Percentiles rank a stretch among this genome's conserved stretches.
Evolutionary conservation across 2,329 filamentous ascomycete species (phyloP).

Genomic region (Elsinoe perseae): DNA sequence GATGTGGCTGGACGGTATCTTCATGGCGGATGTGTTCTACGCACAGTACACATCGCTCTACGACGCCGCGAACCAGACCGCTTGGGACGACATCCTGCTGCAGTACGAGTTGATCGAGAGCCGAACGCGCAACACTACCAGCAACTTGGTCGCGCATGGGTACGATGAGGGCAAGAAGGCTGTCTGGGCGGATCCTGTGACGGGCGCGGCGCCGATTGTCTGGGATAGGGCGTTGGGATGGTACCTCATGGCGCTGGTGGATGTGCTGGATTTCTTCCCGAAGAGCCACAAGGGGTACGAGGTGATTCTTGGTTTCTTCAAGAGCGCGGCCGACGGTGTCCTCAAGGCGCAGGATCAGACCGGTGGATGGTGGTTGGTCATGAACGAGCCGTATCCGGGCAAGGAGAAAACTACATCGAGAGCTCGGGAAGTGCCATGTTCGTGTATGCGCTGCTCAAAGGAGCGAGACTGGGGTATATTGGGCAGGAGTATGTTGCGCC

Average conservation of each 20-base stretch:
- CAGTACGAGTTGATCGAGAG: constrained; percentile 19
- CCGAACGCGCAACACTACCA: constrained; percentile 35
- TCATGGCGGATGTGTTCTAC: constrained; percentile 41
- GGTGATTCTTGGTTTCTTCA: constrained; percentile 28
- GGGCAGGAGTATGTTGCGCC: constrained; percentile 29
- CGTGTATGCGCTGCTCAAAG: constrained; percentile 46
- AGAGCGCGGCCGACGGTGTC: constrained; percentile 34
- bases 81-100: constrained; percentile 22
- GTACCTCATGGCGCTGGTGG: constrained; percentile 47
- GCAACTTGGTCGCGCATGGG: constrained; percentile 46
- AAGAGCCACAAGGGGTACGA: constrained; percentile 12
- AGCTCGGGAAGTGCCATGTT: constrained; percentile 53
- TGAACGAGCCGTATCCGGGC: constrained; percentile 39
- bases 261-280: constrained; percentile 40
- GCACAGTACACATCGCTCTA: constrained; percentile 24
- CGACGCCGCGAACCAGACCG: constrained; percentile 12
- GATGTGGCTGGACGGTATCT: constrained; percentile 50
- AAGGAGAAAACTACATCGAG: constrained; percentile 52
- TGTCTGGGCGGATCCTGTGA: constrained; percentile 45
- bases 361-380: constrained; percentile 52
- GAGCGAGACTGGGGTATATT: constrained; percentile 34
- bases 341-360: constrained; percentile 34
- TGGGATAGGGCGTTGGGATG: constrained; percentile 50
- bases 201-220: constrained; percentile 45
- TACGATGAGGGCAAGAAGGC: constrained; percentile 46